Conservation (phyloP, 371 early-diverging fungal genomes). For the Blastocladiella emersonii region DNA sequence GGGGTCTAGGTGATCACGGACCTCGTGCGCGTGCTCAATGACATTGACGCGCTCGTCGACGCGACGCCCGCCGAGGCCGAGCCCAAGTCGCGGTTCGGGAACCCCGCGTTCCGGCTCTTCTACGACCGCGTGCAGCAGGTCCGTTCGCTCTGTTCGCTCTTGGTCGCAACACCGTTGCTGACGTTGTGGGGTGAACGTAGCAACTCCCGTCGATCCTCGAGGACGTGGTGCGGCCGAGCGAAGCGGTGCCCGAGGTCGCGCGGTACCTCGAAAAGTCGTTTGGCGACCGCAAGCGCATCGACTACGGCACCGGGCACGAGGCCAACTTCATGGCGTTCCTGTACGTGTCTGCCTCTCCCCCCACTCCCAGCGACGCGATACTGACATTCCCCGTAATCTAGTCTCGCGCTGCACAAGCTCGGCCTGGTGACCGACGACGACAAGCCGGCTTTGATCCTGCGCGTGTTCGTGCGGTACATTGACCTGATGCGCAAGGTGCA, state of each 20-base stretch:
- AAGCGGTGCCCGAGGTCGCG: slow-evolving; percentile 51
- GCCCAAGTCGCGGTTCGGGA: slow-evolving; percentile 74
- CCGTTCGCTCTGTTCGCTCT: slow-evolving; percentile 8
- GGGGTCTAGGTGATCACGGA: slow-evolving; percentile 33
- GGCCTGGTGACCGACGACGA: slow-evolving; percentile 45
- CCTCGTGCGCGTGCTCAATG: slow-evolving; percentile 45
- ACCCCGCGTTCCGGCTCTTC: slow-evolving; percentile 76
- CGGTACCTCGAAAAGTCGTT: slow-evolving; percentile 77
- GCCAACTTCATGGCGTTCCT: slow-evolving; percentile 88
- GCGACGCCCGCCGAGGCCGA: slow-evolving; percentile 64
- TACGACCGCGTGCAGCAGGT: slow-evolving; percentile 49
- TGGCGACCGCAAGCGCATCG: slow-evolving; percentile 91
- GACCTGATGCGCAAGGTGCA: slow-evolving; percentile 77
- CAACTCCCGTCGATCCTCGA: slow-evolving; percentile 18
- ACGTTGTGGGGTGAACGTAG: slow-evolving; percentile 8
- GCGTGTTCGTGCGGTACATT: slow-evolving; percentile 82
- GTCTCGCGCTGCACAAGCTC: slow-evolving; percentile 66
- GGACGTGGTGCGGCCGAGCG: slow-evolving; percentile 21
- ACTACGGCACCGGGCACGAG: slow-evolving; percentile 99
- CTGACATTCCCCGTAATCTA: slow-evolving; percentile 11
- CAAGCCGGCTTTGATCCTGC: slow-evolving; percentile 53
- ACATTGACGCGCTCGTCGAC: slow-evolving; percentile 40
- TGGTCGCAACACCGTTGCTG: not conserved
- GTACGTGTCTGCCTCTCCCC: slow-evolving; percentile 22
- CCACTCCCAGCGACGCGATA: not conserved